These are phyloP conservation scores for Ophiostoma sp. DNA, from an alignment of 2,329 filamentous ascomycete genomes.

Conservation along the genomic window DNA sequence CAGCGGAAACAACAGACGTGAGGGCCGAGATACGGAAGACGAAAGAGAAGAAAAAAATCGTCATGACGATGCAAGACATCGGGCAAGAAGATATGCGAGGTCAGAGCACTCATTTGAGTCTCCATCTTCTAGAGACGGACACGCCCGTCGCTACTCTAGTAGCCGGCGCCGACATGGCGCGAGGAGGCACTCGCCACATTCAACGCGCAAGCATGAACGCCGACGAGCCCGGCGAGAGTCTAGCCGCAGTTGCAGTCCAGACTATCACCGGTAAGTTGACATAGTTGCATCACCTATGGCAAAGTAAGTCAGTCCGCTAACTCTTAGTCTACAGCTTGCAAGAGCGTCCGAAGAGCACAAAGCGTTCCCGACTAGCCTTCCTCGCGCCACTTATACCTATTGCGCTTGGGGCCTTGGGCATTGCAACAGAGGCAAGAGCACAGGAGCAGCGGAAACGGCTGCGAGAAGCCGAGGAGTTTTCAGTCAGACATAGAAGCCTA, in stretches of 20 bases:
- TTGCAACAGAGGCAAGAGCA: conserved; percentile 6
- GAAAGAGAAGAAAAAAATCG: not conserved
- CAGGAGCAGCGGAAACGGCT: not conserved
- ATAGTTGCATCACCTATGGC: not conserved
- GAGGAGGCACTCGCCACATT: not conserved
- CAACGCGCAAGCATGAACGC: not conserved
- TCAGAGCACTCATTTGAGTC: not conserved
- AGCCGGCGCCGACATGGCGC: not conserved
- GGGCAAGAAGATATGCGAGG: not conserved
- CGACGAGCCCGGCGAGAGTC: conserved; percentile 18
- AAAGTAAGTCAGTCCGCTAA: not conserved
- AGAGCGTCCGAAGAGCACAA: not conserved
- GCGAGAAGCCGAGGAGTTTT: not conserved
- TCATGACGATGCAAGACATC: not conserved
- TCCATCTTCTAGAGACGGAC: not conserved
- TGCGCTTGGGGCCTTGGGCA: conserved; percentile 17
- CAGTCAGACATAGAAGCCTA: not conserved
- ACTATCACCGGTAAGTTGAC: conserved; percentile 14
- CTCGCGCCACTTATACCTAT: conserved; percentile 18
- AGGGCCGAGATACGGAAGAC: not conserved
- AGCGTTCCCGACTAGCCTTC: conserved; percentile 15
- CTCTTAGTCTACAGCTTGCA: conserved; percentile 6
- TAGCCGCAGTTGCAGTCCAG: conserved; percentile 15
- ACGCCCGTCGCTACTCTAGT: not conserved
- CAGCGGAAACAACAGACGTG: not conserved